Conservation (phyloP, 208 protist genomes). For the Trichomonas gallinae region DNA sequence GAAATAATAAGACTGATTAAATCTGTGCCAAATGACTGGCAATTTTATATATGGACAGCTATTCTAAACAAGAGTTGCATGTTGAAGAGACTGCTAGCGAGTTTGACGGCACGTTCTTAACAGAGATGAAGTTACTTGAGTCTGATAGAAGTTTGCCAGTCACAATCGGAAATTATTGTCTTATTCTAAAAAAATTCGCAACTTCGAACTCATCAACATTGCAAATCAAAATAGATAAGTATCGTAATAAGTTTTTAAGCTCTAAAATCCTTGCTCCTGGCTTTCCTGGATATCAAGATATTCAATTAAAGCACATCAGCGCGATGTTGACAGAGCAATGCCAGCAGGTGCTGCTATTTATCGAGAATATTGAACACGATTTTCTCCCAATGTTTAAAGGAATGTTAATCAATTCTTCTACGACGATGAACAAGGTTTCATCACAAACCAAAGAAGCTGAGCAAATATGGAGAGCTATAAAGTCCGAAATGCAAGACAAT, state of each 20-base stretch:
- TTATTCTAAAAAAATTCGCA: background rate
- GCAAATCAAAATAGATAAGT: background rate
- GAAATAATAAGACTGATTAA: no score
- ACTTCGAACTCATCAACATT: background rate
- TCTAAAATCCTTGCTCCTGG: background rate
- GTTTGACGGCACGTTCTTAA: background rate
- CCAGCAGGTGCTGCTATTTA: background rate
- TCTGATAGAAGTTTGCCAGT: background rate
- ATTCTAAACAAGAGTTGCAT: background rate
- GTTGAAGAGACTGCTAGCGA: background rate
- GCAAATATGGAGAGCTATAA: background rate
- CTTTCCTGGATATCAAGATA: background rate
- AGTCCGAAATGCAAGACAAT: background rate
- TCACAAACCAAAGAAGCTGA: background rate
- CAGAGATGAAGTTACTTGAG: background rate
- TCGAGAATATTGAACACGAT: background rate
- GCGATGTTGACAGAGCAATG: background rate
- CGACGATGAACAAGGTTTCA: background rate
- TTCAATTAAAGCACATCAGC: background rate
- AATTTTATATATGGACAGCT: no score
- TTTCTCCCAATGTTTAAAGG: background rate
- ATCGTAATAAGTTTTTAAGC: background rate
- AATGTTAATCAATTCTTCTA: background rate
- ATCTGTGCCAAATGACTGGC: no score
- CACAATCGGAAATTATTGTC: background rate